Conservation (phyloP, 139 green algal species). For the Auxenochlorella pyrenoidosa region DNA sequence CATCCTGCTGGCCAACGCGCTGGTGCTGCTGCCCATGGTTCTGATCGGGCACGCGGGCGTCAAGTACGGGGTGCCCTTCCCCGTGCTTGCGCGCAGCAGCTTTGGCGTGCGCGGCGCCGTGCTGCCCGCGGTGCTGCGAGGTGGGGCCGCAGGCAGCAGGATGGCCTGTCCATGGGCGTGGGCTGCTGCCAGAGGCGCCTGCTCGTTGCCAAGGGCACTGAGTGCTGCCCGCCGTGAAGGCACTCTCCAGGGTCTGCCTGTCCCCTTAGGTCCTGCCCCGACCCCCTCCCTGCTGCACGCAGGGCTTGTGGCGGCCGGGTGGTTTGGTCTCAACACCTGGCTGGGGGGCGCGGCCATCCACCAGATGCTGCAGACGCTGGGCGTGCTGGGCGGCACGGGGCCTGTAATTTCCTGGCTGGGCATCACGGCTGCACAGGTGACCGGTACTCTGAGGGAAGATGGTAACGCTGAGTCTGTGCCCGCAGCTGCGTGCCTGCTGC, state of each 20-base stretch:
- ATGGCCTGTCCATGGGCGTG: too few relatives aligned
- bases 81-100: background rate
- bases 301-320: background rate
- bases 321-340: constrained; percentile 25
- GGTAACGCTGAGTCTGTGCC: too few relatives aligned
- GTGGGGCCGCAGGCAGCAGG: too few relatives aligned
- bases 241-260: too few relatives aligned
- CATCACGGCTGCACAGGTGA: background rate
- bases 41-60: background rate
- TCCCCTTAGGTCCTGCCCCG: too few relatives aligned
- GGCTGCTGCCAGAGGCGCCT: too few relatives aligned
- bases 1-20: background rate
- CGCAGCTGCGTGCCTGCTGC: too few relatives aligned
- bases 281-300: too few relatives aligned
- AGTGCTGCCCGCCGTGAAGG: too few relatives aligned
- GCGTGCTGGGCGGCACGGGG: background rate
- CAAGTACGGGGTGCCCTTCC: constrained; percentile 26
- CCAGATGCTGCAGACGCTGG: constrained; percentile 25
- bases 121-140: background rate
- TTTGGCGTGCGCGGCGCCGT: constrained; percentile 7
- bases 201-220: too few relatives aligned
- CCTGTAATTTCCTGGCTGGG: background rate
- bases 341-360: constrained; percentile 11
- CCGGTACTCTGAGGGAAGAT: background rate
- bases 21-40: constrained; percentile 5